Evolutionary conservation across 495 filamentous ascomycete species (phyloP), one percentile per base, ranked within the genome.

Genomic region (Penicillium paradoxum): DNA sequence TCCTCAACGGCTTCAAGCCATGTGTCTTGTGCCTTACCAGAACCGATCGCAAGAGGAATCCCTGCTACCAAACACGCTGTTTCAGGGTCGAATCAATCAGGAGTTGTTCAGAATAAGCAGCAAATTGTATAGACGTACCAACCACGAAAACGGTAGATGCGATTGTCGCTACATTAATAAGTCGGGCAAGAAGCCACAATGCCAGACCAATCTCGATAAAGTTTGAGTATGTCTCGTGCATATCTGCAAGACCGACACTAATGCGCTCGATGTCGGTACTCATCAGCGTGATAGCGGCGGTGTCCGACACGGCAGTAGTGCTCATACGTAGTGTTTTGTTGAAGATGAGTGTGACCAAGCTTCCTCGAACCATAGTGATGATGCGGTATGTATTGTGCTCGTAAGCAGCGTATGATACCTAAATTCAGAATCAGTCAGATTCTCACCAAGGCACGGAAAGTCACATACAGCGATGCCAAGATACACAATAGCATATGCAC

Each of bases 401-500:
- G 42, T 84, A 81, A 36, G 76, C 62, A 0, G 68, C 72, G 6
- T 51, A 70, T 2, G 77, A 76, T 5, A 58, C 25, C 62, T 65
- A 30, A 29, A 7, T 11, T 3, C n/a, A 3, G 8, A 1, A 24
- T 49, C 2, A 55, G 30, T 15, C 29, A 6, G 6, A 11, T 4
- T n/a, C 14, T 13, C 15, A 14, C n/a, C 7, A 29, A 30, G 22
- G 9, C 2, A 27, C 10, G 29, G 9, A 15, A 48, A 15, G 32
- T 11, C 13, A 57, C 65, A 22, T 58, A 67, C 69, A 7, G 82
- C 82, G 34, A 85, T 77, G 0, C 82, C 80, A 27, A 76, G 51
- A 45, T 84, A 85, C 4, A 85, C 77, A 3, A 82, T 52, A 4
- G 70, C 65, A 53, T 76, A 80, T 1, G 82, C 83, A 11, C 75